A percentile compares a stretch with the other conserved stretches of the same genome.
These are phyloP conservation scores for Thelonectria rubi DNA, from an alignment of 2,329 filamentous ascomycete genomes.

Conservation along the genomic window DNA sequence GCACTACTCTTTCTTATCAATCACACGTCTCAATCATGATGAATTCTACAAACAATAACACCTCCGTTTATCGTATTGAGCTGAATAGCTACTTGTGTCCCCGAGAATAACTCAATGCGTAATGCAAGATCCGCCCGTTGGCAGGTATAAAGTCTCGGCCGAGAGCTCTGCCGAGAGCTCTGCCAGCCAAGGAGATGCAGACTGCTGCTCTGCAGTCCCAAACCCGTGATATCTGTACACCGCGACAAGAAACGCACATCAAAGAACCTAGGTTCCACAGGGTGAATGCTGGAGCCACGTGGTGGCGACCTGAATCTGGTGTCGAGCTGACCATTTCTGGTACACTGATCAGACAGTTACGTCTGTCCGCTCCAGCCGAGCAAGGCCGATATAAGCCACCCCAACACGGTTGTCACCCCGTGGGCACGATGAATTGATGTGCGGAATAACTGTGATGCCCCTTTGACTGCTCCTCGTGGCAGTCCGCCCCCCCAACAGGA, in stretches of 20 bases:
- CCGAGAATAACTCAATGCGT: constrained; percentile 32
- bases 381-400: constrained; percentile 35
- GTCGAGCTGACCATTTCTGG: constrained; percentile 44
- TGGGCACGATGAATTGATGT: constrained; percentile 37
- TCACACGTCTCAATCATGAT: not conserved
- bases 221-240: constrained; percentile 32
- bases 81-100: constrained; percentile 34
- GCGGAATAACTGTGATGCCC: constrained; percentile 32
- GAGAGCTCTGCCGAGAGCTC: constrained; percentile 23
- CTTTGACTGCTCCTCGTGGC: constrained; percentile 29
- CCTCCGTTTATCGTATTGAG: constrained; percentile 30
- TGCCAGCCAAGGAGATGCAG: constrained; percentile 23
- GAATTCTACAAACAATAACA: constrained; percentile 18
- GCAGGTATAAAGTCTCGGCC: constrained; percentile 21
- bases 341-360: constrained; percentile 40
- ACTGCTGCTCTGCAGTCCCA: constrained; percentile 21
- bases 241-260: constrained; percentile 28
- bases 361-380: constrained; percentile 37
- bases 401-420: constrained; percentile 45
- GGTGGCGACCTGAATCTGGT: constrained; percentile 23
- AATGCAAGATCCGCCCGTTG: constrained; percentile 35
- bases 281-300: constrained; percentile 27
- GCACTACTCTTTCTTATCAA: too few species aligned
- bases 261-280: constrained; percentile 32
- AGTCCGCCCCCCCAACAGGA: constrained; percentile 27